These are phyloP conservation scores for Fusarium humuli DNA, from an alignment of 2,329 filamentous ascomycete genomes.

Conservation along the genomic window DNA sequence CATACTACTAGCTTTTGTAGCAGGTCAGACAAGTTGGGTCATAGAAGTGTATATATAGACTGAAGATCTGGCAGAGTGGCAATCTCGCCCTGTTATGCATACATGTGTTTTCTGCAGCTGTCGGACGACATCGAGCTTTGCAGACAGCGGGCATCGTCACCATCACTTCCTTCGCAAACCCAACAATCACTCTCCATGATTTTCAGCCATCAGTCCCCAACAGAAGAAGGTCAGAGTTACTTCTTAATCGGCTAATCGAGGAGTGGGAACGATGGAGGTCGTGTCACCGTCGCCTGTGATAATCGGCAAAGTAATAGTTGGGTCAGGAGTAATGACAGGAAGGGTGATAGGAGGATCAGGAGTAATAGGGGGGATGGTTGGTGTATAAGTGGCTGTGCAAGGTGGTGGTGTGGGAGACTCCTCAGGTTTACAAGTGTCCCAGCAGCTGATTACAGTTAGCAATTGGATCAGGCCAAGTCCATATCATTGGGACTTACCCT, in stretches of 20 bases:
- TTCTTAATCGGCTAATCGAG: background rate
- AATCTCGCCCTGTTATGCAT: background rate
- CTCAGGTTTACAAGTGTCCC: constrained; percentile 46
- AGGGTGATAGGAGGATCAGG: background rate
- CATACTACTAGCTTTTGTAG: constrained; percentile 51
- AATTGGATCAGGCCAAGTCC: background rate
- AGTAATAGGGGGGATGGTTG: background rate
- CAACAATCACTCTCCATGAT: background rate
- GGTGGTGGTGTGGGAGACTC: constrained; percentile 37
- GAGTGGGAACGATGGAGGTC: background rate
- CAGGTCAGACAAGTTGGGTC: too few species aligned
- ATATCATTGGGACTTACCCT: constrained; percentile 38
- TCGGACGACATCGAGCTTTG: background rate
- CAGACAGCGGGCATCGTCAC: background rate
- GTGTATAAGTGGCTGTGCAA: constrained; percentile 40
- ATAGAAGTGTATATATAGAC: background rate
- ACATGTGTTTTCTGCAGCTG: background rate
- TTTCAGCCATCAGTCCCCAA: background rate
- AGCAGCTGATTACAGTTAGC: constrained; percentile 45
- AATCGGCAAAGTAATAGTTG: background rate
- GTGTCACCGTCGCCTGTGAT: background rate
- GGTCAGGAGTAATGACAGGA: constrained; percentile 3
- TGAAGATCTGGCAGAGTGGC: background rate
- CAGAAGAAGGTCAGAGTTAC: background rate
- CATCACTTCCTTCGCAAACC: background rate